Evolutionary conservation across 768 basidiomycete genomes (phyloP), one percentile per base, ranked within the genome.

Genomic region (Suillus weaverae): DNA sequence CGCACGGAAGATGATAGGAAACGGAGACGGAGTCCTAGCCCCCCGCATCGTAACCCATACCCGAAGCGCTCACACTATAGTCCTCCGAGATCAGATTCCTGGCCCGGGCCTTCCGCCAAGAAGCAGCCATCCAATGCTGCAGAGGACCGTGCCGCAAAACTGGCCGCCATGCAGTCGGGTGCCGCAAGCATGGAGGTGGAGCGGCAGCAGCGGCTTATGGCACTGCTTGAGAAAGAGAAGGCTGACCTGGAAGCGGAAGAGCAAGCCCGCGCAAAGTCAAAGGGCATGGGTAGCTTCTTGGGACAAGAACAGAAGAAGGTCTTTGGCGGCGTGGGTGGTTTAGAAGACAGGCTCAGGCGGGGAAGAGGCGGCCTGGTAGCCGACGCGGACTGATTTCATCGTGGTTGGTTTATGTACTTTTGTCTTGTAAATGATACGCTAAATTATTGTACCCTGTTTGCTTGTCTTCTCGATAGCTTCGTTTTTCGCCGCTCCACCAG

Each of bases 151-250:
- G 88, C 89, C 4, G 91, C 92, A 33, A 89, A 92, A n/a, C 81
- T 99, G 35, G 96, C 94, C 0, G 91, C 94, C 5, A 99, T 99
- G 97, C 78, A 89, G 30, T 77, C 83, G 2, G 86, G 89, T 64
- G 97, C 97, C 1, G 75, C 80, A n/a, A 75, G 76, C 9, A 82
- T 94, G 79, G 84, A 86, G 54, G 74, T 76, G 0, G 88, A 94
- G 53, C 87, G 96, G 32, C 86, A 90, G 65, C 85, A 88, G 67
- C 86, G 91, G 26, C 79, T 99, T 11, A 81, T 86, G 4, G 80
- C 81, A 20, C 74, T 94, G 62, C 78, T 94, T 33, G 88, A 87
- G 73, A 86, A 87, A 73, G 95, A 97, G 75, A 91, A 88, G 71
- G 88, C 84, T 22, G 91, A 95, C 68, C 72, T 87, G 7, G 94